Evolutionary conservation across 495 filamentous ascomycete genomes (phyloP), one percentile per base, ranked within the genome.

Genomic region (Lindgomyces ingoldianus): DNA sequence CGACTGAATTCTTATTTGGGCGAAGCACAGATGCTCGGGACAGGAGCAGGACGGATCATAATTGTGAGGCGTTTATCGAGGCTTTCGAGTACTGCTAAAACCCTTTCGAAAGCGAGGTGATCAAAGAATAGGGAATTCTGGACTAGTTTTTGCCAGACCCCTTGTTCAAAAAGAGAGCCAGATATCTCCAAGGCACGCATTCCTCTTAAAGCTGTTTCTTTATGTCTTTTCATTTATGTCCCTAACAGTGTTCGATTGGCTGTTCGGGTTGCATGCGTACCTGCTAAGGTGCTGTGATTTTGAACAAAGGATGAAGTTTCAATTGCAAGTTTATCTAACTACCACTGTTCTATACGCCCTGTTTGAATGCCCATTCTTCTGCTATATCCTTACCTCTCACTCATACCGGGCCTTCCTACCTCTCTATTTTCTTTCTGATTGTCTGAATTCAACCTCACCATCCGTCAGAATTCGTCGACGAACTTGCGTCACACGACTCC

Each of bases 1-100:
- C 87, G 0, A 90, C 87, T 0, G 87, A 91, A 62, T 88, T 92
- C 71, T 77, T 93, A 2, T 87, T 91, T 59, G 89, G 89, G 0
- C 78, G 83, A 54, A 80, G 78, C 16, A 77, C 77, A 3, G 63
- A 80, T n/a, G 71, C 73, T 0, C 67, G 83, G 1, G 69, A 53
- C 11, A 59, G 52, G 19, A 18, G n/a, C 12, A 46, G 2, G 1
- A 45, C 71, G 1, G 71, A 72, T 41, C 57, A 69, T 12, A 33
- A 60, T 22, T 26, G 57, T 9, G 54, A 71, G 10, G 59, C 67
- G 33, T 75, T 72, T 39, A 63, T 67, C 29, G 57, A 48, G 8
- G 54, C 66, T 11, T 69, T 64, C 45, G 61, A 69, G 24, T 64
- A 64, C 29, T 59, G 58, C 24, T 41, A 57, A 25, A 55, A 74